phyloP scores from a whole-genome alignment of 768 basidiomycete species.

The Boletus vermiculosoides region DNA sequence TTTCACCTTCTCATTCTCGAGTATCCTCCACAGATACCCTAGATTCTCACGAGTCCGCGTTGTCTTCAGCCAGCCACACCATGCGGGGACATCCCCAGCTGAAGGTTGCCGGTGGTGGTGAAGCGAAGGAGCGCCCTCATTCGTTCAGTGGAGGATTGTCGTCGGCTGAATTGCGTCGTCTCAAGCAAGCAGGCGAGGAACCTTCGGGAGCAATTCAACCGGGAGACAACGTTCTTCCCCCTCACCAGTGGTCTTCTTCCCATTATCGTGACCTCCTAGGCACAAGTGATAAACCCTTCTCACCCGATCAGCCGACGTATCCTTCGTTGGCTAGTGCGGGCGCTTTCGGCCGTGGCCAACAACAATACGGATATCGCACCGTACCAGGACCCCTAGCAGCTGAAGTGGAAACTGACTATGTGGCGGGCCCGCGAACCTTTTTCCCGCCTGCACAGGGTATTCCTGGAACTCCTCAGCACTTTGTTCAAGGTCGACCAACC shows the following conservation, averaged over 20 bases:
- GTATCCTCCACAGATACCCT: slow-evolving; percentile 82
- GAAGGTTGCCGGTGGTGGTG: slow-evolving; percentile 50
- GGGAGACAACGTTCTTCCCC: slow-evolving; percentile 38
- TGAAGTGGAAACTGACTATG: slow-evolving; percentile 50
- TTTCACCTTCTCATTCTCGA: slow-evolving; percentile 70
- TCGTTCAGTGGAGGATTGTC: slow-evolving; percentile 81
- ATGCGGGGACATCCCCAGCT: slow-evolving; percentile 54
- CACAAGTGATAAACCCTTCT: slow-evolving; percentile 41
- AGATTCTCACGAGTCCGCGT: slow-evolving; percentile 53
- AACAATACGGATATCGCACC: slow-evolving; percentile 51
- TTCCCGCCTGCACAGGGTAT: slow-evolving; percentile 42
- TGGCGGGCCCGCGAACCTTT: slow-evolving; percentile 56
- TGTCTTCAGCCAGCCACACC: slow-evolving; percentile 54
- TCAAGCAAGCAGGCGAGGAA: slow-evolving; percentile 64
- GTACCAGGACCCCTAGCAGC: slow-evolving; percentile 31
- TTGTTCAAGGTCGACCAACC: slow-evolving; percentile 50
- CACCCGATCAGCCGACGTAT: slow-evolving; percentile 50
- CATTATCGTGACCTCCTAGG: slow-evolving; percentile 47
- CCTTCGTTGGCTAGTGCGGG: slow-evolving; percentile 61
- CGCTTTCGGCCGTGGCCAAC: slow-evolving; percentile 49
- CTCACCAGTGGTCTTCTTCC: slow-evolving; percentile 51
- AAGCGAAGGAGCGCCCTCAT: slow-evolving; percentile 75
- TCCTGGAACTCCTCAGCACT: slow-evolving; percentile 44
- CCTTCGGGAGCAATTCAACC: slow-evolving; percentile 30
- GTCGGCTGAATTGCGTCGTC: slow-evolving; percentile 67